phyloP scores from a whole-genome alignment of 2,329 filamentous ascomycete genomes.

The Colletotrichum tofieldiae region DNA sequence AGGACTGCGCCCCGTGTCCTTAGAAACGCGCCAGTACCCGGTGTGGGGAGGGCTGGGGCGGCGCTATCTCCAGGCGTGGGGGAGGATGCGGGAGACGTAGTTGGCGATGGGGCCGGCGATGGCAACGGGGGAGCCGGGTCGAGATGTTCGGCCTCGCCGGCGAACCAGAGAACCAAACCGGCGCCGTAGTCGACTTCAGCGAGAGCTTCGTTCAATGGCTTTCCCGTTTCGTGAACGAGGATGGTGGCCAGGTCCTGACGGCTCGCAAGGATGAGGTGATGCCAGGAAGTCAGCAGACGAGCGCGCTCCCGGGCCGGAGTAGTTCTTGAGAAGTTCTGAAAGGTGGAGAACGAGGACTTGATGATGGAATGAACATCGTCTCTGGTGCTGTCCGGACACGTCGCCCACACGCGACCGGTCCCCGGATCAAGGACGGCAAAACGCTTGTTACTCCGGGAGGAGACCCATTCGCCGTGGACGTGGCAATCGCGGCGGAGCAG shows the following conservation, averaged over 20 bases:
- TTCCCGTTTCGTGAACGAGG: constrained; percentile 68
- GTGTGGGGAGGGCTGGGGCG: neutral
- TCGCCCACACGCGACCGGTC: constrained; percentile 64
- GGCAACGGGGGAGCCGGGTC: constrained; percentile 60
- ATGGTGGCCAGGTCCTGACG: constrained; percentile 58
- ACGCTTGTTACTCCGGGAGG: constrained; percentile 61
- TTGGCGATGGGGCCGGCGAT: neutral
- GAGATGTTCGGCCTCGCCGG: constrained; percentile 63
- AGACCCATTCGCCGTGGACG: constrained; percentile 64
- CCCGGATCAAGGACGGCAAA: constrained; percentile 71
- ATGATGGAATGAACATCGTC: constrained; percentile 58
- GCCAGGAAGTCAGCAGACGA: constrained; percentile 55
- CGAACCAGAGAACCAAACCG: constrained; percentile 71
- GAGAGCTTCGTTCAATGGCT: constrained; percentile 68
- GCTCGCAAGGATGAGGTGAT: constrained; percentile 53
- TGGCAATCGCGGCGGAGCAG: constrained; percentile 66
- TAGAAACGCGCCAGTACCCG: constrained; percentile 4
- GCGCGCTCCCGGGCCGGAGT: constrained; percentile 55
- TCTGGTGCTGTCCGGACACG: constrained; percentile 63
- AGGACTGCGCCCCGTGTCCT: constrained; percentile 16
- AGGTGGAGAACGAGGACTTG: constrained; percentile 53
- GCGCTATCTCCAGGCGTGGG: neutral
- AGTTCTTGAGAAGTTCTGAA: constrained; percentile 56
- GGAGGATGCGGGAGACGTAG: constrained; percentile 13
- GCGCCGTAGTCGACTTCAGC: constrained; percentile 71